Evolutionary conservation across 1,284 basidiomycete species (phyloP).

Genomic region (Coniferiporia sulphurascens): DNA sequence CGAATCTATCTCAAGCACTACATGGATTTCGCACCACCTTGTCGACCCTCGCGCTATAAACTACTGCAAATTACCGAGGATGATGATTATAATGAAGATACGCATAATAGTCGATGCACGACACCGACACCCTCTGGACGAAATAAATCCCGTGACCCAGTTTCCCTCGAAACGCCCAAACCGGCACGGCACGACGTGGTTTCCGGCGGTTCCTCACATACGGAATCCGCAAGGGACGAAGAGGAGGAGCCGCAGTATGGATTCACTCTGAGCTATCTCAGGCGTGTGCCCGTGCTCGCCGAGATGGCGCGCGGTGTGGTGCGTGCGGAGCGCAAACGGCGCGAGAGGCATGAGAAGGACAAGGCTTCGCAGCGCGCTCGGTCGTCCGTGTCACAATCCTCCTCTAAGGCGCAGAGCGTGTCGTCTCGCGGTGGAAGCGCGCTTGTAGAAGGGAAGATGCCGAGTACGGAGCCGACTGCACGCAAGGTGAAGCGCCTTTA

Average conservation of each 20-base stretch:
- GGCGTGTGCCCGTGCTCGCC: conserved; percentile 65
- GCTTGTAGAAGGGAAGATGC: conserved; percentile 10
- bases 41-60: conserved; percentile 13
- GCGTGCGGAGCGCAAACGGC: conserved; percentile 48
- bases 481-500: conserved; percentile 61
- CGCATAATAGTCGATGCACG: neutral
- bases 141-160: neutral
- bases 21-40: conserved; percentile 48
- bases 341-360: conserved; percentile 33
- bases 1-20: conserved; percentile 72
- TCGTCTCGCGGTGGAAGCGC: conserved; percentile 6
- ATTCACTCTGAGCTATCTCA: conserved; percentile 66
- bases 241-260: conserved; percentile 32
- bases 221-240: conserved; percentile 5
- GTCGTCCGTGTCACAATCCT: neutral
- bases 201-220: conserved; percentile 11
- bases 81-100: neutral
- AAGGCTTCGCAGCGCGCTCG: conserved; percentile 5
- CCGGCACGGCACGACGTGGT: neutral
- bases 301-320: conserved; percentile 58
- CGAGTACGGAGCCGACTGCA: conserved; percentile 23
- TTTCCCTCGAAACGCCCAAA: neutral
- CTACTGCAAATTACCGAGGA: conserved; percentile 8
- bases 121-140: conserved; percentile 4
- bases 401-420: neutral